Percentiles rank a stretch among this genome's conserved stretches.
These are phyloP conservation scores for Saturnispora diversa DNA, from an alignment of 805 yeast species.

Conservation along the genomic window DNA sequence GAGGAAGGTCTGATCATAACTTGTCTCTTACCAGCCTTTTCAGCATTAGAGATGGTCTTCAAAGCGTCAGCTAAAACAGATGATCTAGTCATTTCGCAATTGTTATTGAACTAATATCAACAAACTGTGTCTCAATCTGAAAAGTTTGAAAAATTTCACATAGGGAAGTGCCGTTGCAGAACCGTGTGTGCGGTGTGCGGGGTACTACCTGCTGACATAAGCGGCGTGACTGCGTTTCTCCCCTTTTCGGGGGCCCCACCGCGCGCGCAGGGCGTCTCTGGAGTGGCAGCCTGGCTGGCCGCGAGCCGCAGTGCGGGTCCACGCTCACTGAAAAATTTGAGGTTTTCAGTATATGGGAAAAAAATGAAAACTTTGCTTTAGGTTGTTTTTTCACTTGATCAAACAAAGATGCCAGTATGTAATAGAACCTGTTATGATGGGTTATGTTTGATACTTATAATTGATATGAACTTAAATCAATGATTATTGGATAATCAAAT, in stretches of 20 bases:
- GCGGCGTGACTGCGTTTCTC: slow-evolving; percentile 5
- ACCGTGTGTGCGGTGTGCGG: slow-evolving; percentile 1
- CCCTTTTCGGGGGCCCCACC: neutral
- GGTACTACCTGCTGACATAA: neutral
- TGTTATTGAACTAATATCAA: neutral
- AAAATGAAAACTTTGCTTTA: too few species aligned
- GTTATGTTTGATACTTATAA: too few species aligned
- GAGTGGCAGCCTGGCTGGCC: too few species aligned
- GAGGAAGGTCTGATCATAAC: slow-evolving; percentile 97
- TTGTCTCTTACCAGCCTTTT: slow-evolving; percentile 99
- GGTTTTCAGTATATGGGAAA: too few species aligned
- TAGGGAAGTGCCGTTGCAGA: too few species aligned
- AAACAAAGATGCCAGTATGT: slow-evolving; percentile 22
- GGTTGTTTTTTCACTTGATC: slow-evolving; percentile 1
- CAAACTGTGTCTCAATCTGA: too few species aligned
- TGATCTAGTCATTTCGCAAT: slow-evolving; percentile 77
- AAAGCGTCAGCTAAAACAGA: slow-evolving; percentile 98
- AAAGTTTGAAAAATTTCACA: neutral
- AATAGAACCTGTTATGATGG: too few species aligned
- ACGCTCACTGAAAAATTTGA: neutral
- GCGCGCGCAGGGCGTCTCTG: too few species aligned
- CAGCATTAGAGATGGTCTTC: slow-evolving; percentile 98
- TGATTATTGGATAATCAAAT: too few species aligned
- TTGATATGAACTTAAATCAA: too few species aligned
- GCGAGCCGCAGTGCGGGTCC: too few species aligned